phyloP scores from a whole-genome alignment of 768 basidiomycete genomes.

The Tylopilus vinaceipallidus region DNA sequence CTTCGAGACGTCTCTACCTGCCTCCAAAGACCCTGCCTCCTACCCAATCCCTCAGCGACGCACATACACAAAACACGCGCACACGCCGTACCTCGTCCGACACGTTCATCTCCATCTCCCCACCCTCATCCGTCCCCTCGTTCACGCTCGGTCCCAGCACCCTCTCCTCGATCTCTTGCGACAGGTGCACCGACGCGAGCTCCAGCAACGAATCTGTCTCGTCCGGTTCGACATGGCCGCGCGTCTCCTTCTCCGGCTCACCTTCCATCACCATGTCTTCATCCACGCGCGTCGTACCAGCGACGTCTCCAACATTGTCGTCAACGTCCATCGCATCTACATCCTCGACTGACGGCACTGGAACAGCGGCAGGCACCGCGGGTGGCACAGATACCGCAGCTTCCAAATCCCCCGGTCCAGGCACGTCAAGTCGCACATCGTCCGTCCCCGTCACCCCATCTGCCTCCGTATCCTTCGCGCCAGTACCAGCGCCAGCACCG shows the following conservation, averaged over 20 bases:
- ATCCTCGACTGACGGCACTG: neutral
- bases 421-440: neutral
- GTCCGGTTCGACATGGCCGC: neutral
- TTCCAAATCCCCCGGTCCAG: neutral
- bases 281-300: neutral
- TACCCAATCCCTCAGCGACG: slow-evolving; percentile 4
- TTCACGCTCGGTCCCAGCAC: neutral
- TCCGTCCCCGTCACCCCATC: neutral
- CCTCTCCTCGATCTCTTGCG: neutral
- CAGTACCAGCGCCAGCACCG: neutral
- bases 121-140: neutral
- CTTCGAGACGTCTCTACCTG: neutral
- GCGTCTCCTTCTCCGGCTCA: neutral
- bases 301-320: neutral
- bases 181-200: slow-evolving; percentile 27
- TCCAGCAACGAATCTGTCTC: slow-evolving; percentile 22
- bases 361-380: neutral
- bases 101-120: no score
- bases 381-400: neutral
- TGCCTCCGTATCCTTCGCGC: no score
- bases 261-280: neutral
- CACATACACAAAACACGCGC: neutral
- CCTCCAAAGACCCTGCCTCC: neutral
- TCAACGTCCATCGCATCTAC: neutral
- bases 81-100: slow-evolving; percentile 12